These are phyloP conservation scores for Alectoria sarmentosa DNA, from an alignment of 495 filamentous ascomycete species.

Conservation along the genomic window DNA sequence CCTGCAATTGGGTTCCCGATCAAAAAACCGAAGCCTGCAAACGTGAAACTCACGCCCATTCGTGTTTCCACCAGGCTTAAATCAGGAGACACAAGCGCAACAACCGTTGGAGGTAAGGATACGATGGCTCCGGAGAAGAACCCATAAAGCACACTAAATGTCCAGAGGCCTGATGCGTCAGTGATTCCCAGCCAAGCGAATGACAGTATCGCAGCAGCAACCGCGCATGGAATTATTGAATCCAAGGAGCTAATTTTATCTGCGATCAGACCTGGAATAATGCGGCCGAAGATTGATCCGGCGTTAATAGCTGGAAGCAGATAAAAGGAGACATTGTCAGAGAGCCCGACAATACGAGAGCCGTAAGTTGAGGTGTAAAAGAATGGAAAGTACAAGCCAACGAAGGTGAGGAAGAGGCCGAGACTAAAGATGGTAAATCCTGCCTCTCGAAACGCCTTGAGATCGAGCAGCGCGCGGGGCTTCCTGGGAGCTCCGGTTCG, in stretches of 20 bases:
- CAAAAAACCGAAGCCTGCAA: conserved; percentile 51
- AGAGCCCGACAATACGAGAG: conserved; percentile 49
- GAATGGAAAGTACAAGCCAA: background rate
- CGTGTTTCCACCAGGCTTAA: conserved; percentile 58
- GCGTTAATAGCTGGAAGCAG: conserved; percentile 44
- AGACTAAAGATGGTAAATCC: background rate
- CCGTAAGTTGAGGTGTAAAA: background rate
- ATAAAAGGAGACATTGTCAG: conserved; percentile 52
- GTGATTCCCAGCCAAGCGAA: conserved; percentile 53
- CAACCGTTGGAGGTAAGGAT: conserved; percentile 53
- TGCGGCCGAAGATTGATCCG: conserved; percentile 38
- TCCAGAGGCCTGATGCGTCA: conserved; percentile 46
- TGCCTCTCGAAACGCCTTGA: background rate
- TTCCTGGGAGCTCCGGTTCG: background rate
- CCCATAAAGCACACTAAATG: conserved; percentile 57
- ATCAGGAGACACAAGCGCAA: conserved; percentile 53
- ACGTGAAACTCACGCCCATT: conserved; percentile 60
- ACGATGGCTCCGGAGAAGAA: conserved; percentile 66
- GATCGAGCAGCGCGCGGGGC: background rate
- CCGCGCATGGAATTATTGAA: conserved; percentile 48
- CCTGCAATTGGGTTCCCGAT: conserved; percentile 67
- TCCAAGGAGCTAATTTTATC: conserved; percentile 61
- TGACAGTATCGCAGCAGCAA: conserved; percentile 46
- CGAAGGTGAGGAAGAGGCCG: background rate
- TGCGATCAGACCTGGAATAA: conserved; percentile 38